Evolutionary conservation across 306 rosid species (phyloP).

Genomic region (Rosa chinensis): DNA sequence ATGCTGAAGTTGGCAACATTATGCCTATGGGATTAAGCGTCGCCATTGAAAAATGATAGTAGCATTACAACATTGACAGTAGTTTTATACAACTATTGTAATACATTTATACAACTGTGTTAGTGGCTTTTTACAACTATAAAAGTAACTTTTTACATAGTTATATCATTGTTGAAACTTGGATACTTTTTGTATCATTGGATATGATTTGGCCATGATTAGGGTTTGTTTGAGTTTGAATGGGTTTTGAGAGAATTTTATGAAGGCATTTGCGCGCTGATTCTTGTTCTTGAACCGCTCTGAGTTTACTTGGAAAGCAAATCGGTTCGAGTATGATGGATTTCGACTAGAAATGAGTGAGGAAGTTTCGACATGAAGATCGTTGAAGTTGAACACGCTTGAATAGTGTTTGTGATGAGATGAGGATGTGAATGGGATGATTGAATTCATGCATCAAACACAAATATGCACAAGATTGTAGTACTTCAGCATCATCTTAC

Average conservation of each 20-base stretch:
- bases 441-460: not conserved
- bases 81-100: no score
- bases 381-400: conserved; percentile 11
- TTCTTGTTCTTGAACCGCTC: not conserved
- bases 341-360: not conserved
- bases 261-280: not conserved
- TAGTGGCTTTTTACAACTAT: no score
- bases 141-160: no score
- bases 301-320: not conserved
- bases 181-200: no score
- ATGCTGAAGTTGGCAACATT: no score
- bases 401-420: not conserved
- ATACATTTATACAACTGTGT: no score
- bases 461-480: not conserved
- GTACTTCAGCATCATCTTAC: not conserved
- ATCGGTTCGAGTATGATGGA: not conserved
- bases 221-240: not conserved
- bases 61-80: no score
- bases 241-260: not conserved
- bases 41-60: no score
- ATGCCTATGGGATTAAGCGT: no score
- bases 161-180: no score
- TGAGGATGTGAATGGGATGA: not conserved
- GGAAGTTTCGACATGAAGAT: not conserved
- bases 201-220: conserved; percentile 3